Percentiles rank a stretch among this genome's conserved stretches.
These are phyloP conservation scores for Amanita phalloides DNA, from an alignment of 768 basidiomycete genomes.

Conservation along the genomic window DNA sequence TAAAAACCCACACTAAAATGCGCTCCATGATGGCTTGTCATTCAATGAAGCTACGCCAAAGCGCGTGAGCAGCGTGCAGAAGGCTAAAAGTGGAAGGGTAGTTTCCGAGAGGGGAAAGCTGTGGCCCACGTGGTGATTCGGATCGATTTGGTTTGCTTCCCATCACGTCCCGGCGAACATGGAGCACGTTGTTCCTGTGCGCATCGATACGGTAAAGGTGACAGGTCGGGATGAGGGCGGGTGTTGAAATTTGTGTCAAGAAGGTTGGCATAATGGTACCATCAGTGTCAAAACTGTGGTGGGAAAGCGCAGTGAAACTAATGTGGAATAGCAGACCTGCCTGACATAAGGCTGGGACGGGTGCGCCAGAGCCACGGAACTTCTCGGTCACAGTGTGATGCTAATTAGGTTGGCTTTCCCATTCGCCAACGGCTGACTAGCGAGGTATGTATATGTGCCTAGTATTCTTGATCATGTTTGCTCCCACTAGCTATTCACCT, in stretches of 20 bases:
- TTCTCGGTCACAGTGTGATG: slow-evolving; percentile 3
- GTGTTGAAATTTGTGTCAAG: background rate
- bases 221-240: background rate
- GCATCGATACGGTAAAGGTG: background rate
- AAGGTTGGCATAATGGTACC: background rate
- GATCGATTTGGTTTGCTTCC: background rate
- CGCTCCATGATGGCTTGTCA: background rate
- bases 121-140: background rate
- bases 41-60: background rate
- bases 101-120: background rate
- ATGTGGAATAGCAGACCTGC: background rate
- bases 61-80: background rate
- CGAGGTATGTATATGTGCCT: slow-evolving; percentile 6
- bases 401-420: background rate
- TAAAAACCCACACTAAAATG: too few species aligned
- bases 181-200: background rate
- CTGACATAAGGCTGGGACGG: background rate
- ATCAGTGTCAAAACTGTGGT: background rate
- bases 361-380: background rate
- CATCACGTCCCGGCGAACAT: background rate
- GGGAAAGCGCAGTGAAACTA: background rate
- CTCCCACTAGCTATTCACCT: slow-evolving; percentile 4
- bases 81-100: background rate
- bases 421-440: background rate
- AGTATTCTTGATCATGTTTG: background rate